Conservation (phyloP, 2,329 filamentous ascomycete species). For the Pyrenophora graminea region DNA sequence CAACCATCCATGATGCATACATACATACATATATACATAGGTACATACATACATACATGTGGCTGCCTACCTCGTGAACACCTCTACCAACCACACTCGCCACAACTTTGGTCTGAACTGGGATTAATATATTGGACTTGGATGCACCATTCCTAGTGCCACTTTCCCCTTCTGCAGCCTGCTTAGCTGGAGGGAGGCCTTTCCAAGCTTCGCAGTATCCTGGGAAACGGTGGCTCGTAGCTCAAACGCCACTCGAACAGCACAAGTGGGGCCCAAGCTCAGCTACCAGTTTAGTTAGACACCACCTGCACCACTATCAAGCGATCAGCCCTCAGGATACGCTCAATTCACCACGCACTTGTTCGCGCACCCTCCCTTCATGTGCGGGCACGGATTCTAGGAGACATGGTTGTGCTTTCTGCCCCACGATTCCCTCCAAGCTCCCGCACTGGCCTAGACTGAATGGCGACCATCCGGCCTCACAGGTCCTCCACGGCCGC, state of each 20-base stretch:
- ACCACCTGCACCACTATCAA: slow-evolving; percentile 1
- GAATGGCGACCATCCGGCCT: slow-evolving; percentile 44
- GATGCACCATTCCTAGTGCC: slow-evolving; percentile 2
- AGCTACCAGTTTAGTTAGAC: slow-evolving; percentile 23
- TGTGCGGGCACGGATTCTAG: slow-evolving; percentile 14
- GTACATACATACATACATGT: background rate
- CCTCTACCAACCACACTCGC: background rate
- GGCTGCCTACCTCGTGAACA: slow-evolving; percentile 20
- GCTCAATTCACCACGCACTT: background rate
- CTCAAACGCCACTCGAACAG: background rate
- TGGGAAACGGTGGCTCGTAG: background rate
- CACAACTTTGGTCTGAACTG: too few species aligned
- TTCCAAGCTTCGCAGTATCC: too few species aligned
- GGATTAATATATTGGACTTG: slow-evolving; percentile 2
- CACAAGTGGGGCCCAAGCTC: background rate
- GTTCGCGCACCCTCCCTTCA: slow-evolving; percentile 3
- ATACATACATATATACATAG: background rate
- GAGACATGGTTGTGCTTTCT: slow-evolving; percentile 37
- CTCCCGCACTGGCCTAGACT: slow-evolving; percentile 32
- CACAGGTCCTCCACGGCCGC: slow-evolving; percentile 47
- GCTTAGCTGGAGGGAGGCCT: background rate
- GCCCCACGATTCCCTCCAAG: slow-evolving; percentile 25
- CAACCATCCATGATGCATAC: slow-evolving; percentile 2
- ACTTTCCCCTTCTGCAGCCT: slow-evolving; percentile 12
- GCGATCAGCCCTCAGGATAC: slow-evolving; percentile 3